A percentile compares a stretch with the other conserved stretches of the same genome.
Evolutionary conservation across 768 basidiomycete species (phyloP).

Genomic region (Rhizopogon rudus): DNA sequence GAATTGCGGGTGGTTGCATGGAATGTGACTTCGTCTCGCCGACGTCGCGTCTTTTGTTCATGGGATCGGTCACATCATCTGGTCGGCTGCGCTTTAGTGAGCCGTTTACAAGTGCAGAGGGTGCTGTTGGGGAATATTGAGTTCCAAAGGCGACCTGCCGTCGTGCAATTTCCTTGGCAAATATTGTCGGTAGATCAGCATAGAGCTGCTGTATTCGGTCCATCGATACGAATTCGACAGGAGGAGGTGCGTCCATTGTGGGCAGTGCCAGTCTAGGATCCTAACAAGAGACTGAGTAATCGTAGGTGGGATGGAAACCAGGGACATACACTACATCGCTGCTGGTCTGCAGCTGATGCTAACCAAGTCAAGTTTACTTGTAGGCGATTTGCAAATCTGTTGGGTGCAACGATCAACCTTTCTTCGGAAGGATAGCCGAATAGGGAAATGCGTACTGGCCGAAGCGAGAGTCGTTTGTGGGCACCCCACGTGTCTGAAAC

Average conservation of each 20-base stretch:
- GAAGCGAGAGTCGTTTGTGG: constrained; percentile 43
- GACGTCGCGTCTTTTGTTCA: constrained; percentile 64
- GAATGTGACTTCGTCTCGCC: constrained; percentile 52
- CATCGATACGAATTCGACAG: constrained; percentile 46
- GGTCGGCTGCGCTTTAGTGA: constrained; percentile 60
- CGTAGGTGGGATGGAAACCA: constrained; percentile 1
- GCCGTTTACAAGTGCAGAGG: constrained; percentile 18
- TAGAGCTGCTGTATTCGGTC: constrained; percentile 68
- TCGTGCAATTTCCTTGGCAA: constrained; percentile 56
- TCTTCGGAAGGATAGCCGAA: background rate
- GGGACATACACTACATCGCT: constrained; percentile 42
- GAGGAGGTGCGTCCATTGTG: constrained; percentile 48
- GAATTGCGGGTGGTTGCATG: constrained; percentile 36
- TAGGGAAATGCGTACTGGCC: constrained; percentile 45
- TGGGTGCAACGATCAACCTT: constrained; percentile 9
- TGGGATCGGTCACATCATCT: constrained; percentile 42
- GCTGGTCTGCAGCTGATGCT: constrained; percentile 59
- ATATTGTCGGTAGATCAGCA: constrained; percentile 51
- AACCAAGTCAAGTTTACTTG: constrained; percentile 72
- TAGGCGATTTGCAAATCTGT: constrained; percentile 55
- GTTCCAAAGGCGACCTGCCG: constrained; percentile 28
- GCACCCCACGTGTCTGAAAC: constrained; percentile 50
- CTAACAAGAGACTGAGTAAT: constrained; percentile 14
- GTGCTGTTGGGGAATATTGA: constrained; percentile 14
- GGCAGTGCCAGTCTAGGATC: constrained; percentile 41